Evolutionary conservation across 176 grass and related monocot species (phyloP).

Genomic region (Hyparrhenia diplandra): DNA sequence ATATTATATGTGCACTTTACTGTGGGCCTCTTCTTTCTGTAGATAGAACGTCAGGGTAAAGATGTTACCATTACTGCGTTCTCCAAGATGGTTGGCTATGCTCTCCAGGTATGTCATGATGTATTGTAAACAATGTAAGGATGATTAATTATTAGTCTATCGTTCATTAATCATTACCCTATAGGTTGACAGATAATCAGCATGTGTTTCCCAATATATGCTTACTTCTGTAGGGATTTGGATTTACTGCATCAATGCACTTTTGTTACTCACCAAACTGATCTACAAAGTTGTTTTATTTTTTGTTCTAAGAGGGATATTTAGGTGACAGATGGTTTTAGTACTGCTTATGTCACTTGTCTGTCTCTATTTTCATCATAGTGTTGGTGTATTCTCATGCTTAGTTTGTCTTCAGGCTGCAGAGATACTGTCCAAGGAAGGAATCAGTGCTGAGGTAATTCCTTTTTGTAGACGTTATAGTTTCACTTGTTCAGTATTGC

Average conservation of each 20-base stretch:
- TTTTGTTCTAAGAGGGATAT: neutral
- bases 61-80: slow-evolving; percentile 83
- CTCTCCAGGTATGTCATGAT: slow-evolving; percentile 64
- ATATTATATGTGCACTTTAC: slow-evolving; percentile 17
- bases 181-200: neutral
- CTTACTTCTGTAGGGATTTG: slow-evolving; percentile 9
- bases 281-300: neutral
- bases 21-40: slow-evolving; percentile 31
- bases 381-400: slow-evolving; percentile 5
- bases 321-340: neutral
- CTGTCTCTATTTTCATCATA: neutral
- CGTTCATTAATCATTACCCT: neutral
- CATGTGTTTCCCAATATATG: neutral
- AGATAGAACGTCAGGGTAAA: slow-evolving; percentile 92
- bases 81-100: slow-evolving; percentile 98
- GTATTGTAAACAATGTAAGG: neutral
- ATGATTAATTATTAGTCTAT: neutral
- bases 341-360: neutral
- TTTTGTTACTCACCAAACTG: neutral
- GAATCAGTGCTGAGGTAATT: slow-evolving; percentile 90
- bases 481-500: slow-evolving; percentile 12
- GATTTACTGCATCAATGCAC: neutral
- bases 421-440: slow-evolving; percentile 86
- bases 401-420: slow-evolving; percentile 63
- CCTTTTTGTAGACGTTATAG: slow-evolving; percentile 8